Base-by-base conservation (phyloP, 495 filamentous ascomycete species). In the Pseudotulostoma volvatum region DNA sequence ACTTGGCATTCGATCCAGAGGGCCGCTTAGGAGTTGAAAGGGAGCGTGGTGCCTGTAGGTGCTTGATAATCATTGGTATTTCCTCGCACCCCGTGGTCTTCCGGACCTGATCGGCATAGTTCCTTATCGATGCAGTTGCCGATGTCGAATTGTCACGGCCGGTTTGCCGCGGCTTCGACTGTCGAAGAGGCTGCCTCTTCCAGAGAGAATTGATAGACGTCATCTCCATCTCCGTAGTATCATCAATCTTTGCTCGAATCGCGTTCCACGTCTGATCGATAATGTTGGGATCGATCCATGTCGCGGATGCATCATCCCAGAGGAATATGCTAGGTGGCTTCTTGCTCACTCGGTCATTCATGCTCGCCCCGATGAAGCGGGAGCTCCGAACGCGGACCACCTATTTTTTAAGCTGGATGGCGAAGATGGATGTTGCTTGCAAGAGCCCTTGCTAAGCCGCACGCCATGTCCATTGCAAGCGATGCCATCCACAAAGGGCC, bases 341-440 rank as follows among this genome's bases (percentile, higher is more conserved):
- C 41, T 77, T 66, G 44, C 77, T 83, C 13, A 69, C 64, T 41
- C 77, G 72, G 52, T 86, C 80, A 50, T 74, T 80, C 79, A 86
- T 84, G 39, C 69, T 79, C 2, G 75, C 81, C 47, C 84, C 81
- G 3, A 77, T 54, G 48, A 86, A 86, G 19, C 71, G 64, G 7
- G 75, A 79, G 9, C 65, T 63, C 7, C 75, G 71, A 32, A 46
- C 54, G 2, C 53, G 23, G 19, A 40, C 17, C 25, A 40, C 3
- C 35, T 9, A 19, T 18, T 37, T 18, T 13, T 13, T 19, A 17
- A n/a, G 11, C 3, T 28, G 15, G 21, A 7, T 11, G 16, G 25
- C 18, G 38, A 23, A 1, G 38, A 2, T 32, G 1, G 8, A 13
- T 37, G 2, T 21, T 37, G 35, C 4, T 37, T 17, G 13, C 13